Percentiles rank a stretch among this genome's conserved stretches.
phyloP scores from a whole-genome alignment of 2,329 filamentous ascomycete genomes.

The Sporothrix protearum region DNA sequence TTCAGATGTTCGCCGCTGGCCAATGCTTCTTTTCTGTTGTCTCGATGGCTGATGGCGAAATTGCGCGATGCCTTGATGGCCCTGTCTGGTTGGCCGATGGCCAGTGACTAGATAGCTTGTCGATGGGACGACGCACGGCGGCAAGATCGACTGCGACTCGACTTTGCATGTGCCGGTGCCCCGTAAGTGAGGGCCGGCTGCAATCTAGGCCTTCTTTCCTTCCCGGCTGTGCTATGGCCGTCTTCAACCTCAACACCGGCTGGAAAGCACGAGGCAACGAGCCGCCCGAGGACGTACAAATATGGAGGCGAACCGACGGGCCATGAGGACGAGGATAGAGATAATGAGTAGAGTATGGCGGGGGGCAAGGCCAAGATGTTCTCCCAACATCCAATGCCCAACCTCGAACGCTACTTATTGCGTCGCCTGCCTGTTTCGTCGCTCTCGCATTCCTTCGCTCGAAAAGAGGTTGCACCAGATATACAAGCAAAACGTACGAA shows the following conservation, averaged over 20 bases:
- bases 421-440: too few relatives aligned
- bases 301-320: background rate
- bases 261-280: background rate
- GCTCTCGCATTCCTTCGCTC: background rate
- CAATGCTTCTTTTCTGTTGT: background rate
- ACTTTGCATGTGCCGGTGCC: conserved; percentile 7
- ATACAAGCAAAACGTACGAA: background rate
- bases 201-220: background rate
- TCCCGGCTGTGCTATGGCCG: background rate
- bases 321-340: background rate
- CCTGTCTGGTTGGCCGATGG: background rate
- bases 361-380: background rate
- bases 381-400: background rate
- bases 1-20: background rate
- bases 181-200: background rate
- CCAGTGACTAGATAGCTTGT: background rate
- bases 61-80: background rate
- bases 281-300: background rate
- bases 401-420: too few relatives aligned
- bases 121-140: background rate
- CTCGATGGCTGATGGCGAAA: background rate
- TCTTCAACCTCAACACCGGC: background rate
- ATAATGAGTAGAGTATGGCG: too few relatives aligned
- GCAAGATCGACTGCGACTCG: background rate
- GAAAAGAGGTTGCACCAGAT: background rate